Evolutionary conservation across 306 rosid genomes (phyloP), one percentile per base, ranked within the genome.

Genomic region (Psophocarpus tetragonolobus): DNA sequence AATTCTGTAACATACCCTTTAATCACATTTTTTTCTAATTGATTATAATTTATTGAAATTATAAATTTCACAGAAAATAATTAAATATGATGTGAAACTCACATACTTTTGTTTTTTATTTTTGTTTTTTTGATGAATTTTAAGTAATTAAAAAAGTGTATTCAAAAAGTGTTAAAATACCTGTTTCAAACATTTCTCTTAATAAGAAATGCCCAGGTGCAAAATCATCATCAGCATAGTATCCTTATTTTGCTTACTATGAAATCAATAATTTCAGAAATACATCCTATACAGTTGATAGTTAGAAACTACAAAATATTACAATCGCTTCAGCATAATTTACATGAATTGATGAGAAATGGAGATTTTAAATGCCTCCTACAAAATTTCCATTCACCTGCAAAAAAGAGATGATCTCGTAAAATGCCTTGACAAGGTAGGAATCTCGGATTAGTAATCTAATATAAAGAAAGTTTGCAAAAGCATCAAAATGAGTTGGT

Each of bases 401-500:
- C 67, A 68, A 64, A 66, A 64, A 68, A 8, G 32, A 76, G 78
- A 51, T 8, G 54, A 14, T 77, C 62, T 71, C 71, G 71, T 67
- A 45, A 29, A 60, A 39, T 71, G 73, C 81, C 74, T 58, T 83
- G 76, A 84, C 74, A 45, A 21, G 68, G 35, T 51, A 53, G 73
- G 23, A 18, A 36, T 38, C 81, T 57, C 65, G 61, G 72, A 74
- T 53, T 61, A 69, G 71, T 27, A 61, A 10, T 51, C 58, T 20
- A 33, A 60, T 67, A 53, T 27, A 45, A 60, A 41, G 81, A 64
- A 75, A 63, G 20, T 20, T 61, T 77, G 64, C 23, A 70, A 71
- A 84, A 58, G 53, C 60, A 56, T 82, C 84, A 87, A 65, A 76
- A 68, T 56, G 89, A 33, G 75, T 80, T 65, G 47, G 84, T 80